These are phyloP conservation scores for Coleophoma crateriformis DNA, from an alignment of 2,329 filamentous ascomycete species.

Conservation along the genomic window DNA sequence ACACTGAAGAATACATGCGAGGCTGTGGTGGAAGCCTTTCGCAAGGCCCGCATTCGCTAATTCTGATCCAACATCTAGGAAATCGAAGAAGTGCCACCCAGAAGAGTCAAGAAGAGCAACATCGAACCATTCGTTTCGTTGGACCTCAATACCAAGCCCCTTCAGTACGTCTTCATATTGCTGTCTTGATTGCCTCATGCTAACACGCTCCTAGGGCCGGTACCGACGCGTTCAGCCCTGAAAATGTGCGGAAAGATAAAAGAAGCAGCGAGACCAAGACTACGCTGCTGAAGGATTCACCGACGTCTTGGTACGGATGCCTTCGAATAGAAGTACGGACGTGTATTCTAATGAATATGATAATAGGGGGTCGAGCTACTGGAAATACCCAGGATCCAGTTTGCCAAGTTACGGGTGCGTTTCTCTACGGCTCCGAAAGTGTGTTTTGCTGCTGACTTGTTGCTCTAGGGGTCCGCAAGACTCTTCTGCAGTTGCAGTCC, in stretches of 20 bases:
- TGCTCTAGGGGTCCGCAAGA: no score
- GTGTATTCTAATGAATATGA: not conserved
- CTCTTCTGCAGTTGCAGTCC: not conserved
- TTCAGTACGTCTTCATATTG: no score
- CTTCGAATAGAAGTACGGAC: no score
- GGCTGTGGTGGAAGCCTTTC: conserved; percentile 1
- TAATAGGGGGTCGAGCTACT: not conserved
- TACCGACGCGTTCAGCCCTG: not conserved
- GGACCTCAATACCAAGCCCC: no score
- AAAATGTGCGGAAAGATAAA: no score
- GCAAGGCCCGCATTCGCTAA: conserved; percentile 1
- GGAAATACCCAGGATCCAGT: not conserved
- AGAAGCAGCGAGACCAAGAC: no score
- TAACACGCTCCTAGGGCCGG: not conserved
- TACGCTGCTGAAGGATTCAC: no score
- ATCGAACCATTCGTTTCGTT: no score
- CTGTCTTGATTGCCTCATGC: not conserved
- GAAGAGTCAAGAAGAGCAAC: not conserved
- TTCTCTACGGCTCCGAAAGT: not conserved
- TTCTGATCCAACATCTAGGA: not conserved
- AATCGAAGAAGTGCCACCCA: not conserved
- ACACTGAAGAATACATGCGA: not conserved
- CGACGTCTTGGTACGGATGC: not conserved
- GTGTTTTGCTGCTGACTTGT: no score
- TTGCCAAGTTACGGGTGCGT: not conserved